These are phyloP conservation scores for Wallacemonas sp. DNA, from an alignment of 208 protist genomes.

Conservation along the genomic window DNA sequence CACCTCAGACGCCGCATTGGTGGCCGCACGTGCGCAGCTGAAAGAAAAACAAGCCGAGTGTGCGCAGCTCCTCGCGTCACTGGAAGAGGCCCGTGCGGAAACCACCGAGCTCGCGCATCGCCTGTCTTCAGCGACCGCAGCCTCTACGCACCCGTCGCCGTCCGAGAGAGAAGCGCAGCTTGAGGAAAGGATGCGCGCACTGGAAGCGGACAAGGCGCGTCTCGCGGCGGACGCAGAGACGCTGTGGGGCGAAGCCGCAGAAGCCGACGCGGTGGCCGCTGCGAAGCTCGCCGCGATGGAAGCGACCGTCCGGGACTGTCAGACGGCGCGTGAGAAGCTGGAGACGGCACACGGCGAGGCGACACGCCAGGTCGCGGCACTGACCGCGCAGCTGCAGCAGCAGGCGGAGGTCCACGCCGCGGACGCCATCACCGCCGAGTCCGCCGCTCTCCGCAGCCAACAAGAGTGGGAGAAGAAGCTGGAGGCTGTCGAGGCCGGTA, in stretches of 20 bases:
- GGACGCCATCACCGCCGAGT: slow-evolving; percentile 1
- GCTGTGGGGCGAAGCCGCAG: slow-evolving; percentile 3
- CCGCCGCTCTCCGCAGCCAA: slow-evolving; percentile 10
- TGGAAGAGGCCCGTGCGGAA: background rate
- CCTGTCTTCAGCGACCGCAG: background rate
- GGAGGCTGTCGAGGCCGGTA: background rate
- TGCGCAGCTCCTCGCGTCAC: background rate
- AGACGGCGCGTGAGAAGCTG: background rate
- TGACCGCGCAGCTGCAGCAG: background rate
- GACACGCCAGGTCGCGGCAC: background rate
- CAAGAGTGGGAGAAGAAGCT: slow-evolving; percentile 13
- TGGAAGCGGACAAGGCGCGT: background rate
- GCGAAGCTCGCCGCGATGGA: background rate
- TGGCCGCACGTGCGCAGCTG: background rate
- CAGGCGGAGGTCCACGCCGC: slow-evolving; percentile 3
- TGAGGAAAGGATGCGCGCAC: background rate
- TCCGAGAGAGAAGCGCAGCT: background rate
- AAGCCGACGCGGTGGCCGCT: background rate
- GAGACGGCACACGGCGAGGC: background rate
- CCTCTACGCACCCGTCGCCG: background rate
- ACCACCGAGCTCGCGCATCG: background rate
- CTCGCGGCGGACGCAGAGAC: background rate
- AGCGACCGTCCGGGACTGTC: background rate
- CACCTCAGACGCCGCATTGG: background rate
- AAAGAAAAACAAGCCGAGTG: background rate